A percentile compares a stretch with the other conserved stretches of the same genome.
phyloP scores from a whole-genome alignment of 106 monocot species.

The Amphibolis antarctica region DNA sequence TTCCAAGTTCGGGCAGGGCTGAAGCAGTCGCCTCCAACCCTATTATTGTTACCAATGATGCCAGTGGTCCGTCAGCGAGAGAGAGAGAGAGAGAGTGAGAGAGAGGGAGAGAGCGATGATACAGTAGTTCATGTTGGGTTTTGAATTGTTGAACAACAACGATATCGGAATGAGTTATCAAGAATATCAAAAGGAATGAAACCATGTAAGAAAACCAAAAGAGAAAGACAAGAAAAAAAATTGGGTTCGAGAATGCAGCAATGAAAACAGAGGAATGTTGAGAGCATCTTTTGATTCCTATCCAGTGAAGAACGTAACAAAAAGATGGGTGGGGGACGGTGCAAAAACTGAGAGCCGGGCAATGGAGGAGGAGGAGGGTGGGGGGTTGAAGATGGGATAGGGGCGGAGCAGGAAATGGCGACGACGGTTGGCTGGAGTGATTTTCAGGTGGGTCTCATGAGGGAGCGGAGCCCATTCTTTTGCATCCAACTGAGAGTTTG shows the following conservation, averaged over 20 bases:
- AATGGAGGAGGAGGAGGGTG: too few species aligned
- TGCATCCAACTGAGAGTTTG: slow-evolving; percentile 6
- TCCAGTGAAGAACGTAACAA: not conserved
- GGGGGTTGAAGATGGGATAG: not conserved
- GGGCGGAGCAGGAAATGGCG: not conserved
- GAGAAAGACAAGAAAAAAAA: not conserved
- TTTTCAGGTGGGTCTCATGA: slow-evolving; percentile 6
- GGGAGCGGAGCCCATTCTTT: slow-evolving; percentile 6
- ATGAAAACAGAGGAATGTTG: not conserved
- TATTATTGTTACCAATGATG: too few species aligned
- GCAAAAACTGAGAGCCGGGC: too few species aligned
- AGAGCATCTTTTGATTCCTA: not conserved
- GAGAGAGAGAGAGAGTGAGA: too few species aligned
- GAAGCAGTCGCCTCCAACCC: too few species aligned
- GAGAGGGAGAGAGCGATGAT: too few species aligned
- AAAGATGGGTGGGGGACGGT: not conserved
- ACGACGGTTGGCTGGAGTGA: not conserved
- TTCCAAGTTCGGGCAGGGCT: not conserved
- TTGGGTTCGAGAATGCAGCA: not conserved
- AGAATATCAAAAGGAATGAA: too few species aligned
- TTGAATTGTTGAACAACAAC: too few species aligned
- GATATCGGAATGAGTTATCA: too few species aligned
- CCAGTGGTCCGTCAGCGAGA: too few species aligned
- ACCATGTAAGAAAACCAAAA: too few species aligned
- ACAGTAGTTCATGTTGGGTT: too few species aligned